Evolutionary conservation across 1,284 basidiomycete genomes (phyloP), one percentile per base, ranked within the genome.

Genomic region (Irpex sp.): DNA sequence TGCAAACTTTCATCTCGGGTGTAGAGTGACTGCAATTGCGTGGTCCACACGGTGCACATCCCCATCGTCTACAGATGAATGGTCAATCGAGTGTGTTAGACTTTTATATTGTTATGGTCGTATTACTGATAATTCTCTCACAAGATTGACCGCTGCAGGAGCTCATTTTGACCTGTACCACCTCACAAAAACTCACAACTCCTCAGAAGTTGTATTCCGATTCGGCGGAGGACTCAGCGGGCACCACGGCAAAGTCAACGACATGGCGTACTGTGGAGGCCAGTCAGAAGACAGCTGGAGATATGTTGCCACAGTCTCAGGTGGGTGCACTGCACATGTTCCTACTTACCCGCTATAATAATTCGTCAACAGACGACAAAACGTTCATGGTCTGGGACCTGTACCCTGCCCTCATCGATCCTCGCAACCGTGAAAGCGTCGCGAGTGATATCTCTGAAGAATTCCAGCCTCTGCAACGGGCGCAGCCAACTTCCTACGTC

Each of bases 351-450:
- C 50, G 37, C 26, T 17, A 57, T 6, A 36, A 19, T 37, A 5
- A 31, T 31, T 13, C 54, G 47, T 31, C 21, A 37, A 39, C 64
- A 92, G 90, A 92, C 67, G 90, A 93, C 75, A 89, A 86, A 70
- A 88, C 88, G 80, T 80, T 93, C 56, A 88, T 93, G 83, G 84
- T 93, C 13, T 93, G 91, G 91, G 89, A 93, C 72, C 81, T 93
- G 17, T 78, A 83, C 69, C 61, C 61, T 9, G 9, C 46, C 15
- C 3, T 43, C 13, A 31, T 39, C 46, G 17, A 17, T 37, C 11
- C 15, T 19, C 56, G 31, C 26, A 56, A 36, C 56, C 33, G 35
- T 4, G 49, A 51, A 21, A 51, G 43, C 35, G 17, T 8, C 33
- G 26, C 17, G 5, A 19, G 36, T 56, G 57, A 33, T 36, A 33